These are phyloP conservation scores for Candida morakotiae DNA, from an alignment of 805 yeast genomes.

Conservation along the genomic window DNA sequence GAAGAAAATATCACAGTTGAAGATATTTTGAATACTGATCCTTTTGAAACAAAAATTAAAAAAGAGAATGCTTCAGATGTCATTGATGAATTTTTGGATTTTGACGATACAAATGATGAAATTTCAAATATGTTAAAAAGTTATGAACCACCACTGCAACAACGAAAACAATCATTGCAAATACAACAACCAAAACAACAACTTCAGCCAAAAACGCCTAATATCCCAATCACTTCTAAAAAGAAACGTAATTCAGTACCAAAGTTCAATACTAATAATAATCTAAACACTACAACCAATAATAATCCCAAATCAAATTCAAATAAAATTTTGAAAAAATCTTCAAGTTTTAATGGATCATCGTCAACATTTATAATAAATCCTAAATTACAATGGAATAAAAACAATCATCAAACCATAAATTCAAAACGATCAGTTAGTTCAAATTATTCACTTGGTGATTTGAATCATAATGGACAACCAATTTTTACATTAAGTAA, in stretches of 20 bases:
- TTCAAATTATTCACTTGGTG: conserved; percentile 4
- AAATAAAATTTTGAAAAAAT: conserved; percentile 10
- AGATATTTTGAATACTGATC: conserved; percentile 14
- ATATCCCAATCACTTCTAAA: conserved; percentile 1
- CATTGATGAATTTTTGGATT: conserved; percentile 11
- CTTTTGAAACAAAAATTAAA: conserved; percentile 9
- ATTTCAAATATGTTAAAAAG: background rate
- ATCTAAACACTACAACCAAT: no score
- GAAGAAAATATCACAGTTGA: conserved; percentile 11
- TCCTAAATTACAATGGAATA: conserved; percentile 9
- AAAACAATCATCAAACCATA: background rate
- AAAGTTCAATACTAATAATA: conserved; percentile 1
- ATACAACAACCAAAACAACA: no score
- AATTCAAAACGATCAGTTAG: background rate
- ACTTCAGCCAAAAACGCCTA: no score
- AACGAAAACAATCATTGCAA: background rate
- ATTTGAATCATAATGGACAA: conserved; percentile 9
- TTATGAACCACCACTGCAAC: background rate
- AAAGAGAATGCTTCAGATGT: conserved; percentile 4
- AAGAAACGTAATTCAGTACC: conserved; percentile 7
- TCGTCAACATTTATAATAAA: conserved; percentile 7
- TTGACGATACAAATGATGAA: conserved; percentile 8
- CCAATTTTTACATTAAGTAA: conserved; percentile 14
- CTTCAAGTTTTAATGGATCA: conserved; percentile 11
- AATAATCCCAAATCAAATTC: no score